Base-by-base conservation (phyloP, 2,329 filamentous ascomycete genomes). In the Penicillium expansum region DNA sequence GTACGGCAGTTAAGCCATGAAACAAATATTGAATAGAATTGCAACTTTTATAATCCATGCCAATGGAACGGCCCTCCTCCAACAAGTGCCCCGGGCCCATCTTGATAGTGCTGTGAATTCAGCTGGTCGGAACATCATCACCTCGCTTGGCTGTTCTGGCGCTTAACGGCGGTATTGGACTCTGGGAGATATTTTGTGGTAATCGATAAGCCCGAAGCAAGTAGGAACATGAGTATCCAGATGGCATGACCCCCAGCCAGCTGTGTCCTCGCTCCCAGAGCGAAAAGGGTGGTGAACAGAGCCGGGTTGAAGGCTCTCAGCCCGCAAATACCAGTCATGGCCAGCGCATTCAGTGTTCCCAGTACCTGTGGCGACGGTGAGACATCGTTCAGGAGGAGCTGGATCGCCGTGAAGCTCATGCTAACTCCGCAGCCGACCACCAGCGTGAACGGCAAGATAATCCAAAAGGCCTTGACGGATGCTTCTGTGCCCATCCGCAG, bases 301-400 rank as follows among this genome's bases (percentile, higher is more conserved):
- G 84, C 87, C 0, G 90, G 90, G 0, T 82, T 80, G 39, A 92
- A 78, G 0, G 89, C 82, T 14, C 90, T 79, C 30, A 90, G 76
- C 0, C 77, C 86, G 60, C 85, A 86, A 0, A 78, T 74, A 0
- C 85, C 66, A 0, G 88, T 87, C 56, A 93, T 76, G 0, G 84
- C 82, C 1, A 91, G 64, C 0, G 87, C 86, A 64, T 93, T 93
- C 29, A 94, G 75, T 0, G 85, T 91, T 0, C 87, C 89, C 10
- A 93, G 76, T 0, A 85, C 82, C 41, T 79, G 77, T 1, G 84
- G 81, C 10, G 80, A 84, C 0, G 90, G 90, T 0, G 86, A 81
- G 2, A 89, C 83, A 56, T 92, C 88, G 71, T 93, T 93, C 32
- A 93, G 68, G 0, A 85, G 85, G 9, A 93, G 83, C 76, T 92